Base-by-base conservation (phyloP, 2,329 filamentous ascomycete species). In the Fusarium chaquense region DNA sequence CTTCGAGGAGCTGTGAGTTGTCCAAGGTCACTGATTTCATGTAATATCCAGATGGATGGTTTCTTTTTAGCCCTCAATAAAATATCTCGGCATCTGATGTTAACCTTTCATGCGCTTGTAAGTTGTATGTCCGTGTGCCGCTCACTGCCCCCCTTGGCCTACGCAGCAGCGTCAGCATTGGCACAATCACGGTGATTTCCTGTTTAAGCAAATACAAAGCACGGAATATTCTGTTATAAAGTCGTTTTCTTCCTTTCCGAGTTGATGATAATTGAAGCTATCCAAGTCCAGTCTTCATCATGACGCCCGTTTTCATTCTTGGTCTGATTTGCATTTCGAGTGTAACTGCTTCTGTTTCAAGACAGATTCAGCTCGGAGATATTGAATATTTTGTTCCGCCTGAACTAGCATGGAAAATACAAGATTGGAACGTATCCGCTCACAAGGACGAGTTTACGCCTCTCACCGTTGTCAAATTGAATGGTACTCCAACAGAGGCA, bases 371-470 rank as follows among this genome's bases (percentile, higher is more conserved):
- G 6, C 12, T 68, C 3, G 64, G 49, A 3, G 20, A 64, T 0
- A 10, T 40, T 30, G 64, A 68, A 33, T 68, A 60, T 40, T 68
- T 68, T 60, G 30, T 68, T 9, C 65, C 65, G 6, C 58, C 64
- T 4, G 44, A 36, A 0, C 33, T 36, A 16, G 30, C 64, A 0
- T 68, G 65, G 65, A 68, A 41, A 1, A 15, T 68, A 16, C 15
- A 68, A 2, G 54, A 45, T 1, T 68, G 65, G 64, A 13, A 55
- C 20, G 4, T 5, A 16, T 45, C 13, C 3, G 15, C 5, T 0
- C 26, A 15, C 2, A 20, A 28, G 16, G 52, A 49, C 0, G 65
- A 67, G 10, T 64, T 67, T 22, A 43, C 47, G 3, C 65, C 65
- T 3, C 32, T 67, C 5, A 67, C 65, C 7, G 65, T 68, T 4